Conservation (phyloP, 192 early-diverging fungal species). For the Coemansia brasiliensis region DNA sequence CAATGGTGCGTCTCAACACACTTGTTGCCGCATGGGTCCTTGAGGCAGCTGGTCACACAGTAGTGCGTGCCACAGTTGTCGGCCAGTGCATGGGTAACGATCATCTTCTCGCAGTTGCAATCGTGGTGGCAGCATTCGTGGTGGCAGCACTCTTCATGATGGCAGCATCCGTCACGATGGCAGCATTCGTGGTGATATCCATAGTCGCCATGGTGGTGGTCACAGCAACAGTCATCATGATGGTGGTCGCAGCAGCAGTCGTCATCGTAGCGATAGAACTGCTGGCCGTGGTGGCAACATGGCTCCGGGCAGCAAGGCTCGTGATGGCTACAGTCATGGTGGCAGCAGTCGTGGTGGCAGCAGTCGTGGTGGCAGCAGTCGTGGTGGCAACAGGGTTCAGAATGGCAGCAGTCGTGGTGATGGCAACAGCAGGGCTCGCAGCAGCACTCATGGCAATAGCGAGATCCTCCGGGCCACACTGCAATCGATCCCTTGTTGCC, state of each 20-base stretch:
- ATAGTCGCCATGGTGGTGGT: slow-evolving; percentile 23
- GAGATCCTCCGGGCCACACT: slow-evolving; percentile 39
- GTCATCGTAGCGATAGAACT: slow-evolving; percentile 13
- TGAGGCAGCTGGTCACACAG: slow-evolving; percentile 55
- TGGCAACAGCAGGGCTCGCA: slow-evolving; percentile 6
- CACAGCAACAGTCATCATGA: slow-evolving; percentile 21
- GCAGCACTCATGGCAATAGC: slow-evolving; percentile 38
- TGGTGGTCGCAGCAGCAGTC: slow-evolving; percentile 10
- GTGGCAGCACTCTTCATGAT: slow-evolving; percentile 31
- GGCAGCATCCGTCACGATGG: slow-evolving; percentile 26
- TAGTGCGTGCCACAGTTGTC: slow-evolving; percentile 55
- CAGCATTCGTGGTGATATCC: slow-evolving; percentile 26
- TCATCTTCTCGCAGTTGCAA: slow-evolving; percentile 41
- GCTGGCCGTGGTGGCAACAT: slow-evolving; percentile 17
- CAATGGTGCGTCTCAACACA: slow-evolving; percentile 53
- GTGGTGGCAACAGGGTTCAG: slow-evolving; percentile 19
- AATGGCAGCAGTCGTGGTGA: slow-evolving; percentile 11
- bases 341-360: slow-evolving; percentile 6
- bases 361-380: slow-evolving; percentile 17
- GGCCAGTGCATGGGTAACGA: slow-evolving; percentile 43
- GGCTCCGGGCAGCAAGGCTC: slow-evolving; percentile 25
- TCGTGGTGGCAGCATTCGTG: slow-evolving; percentile 37
- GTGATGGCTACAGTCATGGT: slow-evolving; percentile 10
- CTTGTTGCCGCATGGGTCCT: slow-evolving; percentile 52
- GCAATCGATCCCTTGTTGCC: slow-evolving; percentile 29